A percentile compares a stretch with the other conserved stretches of the same genome.
phyloP scores from a whole-genome alignment of 371 early-diverging fungal species.

The Syncephalastrum racemosum region DNA sequence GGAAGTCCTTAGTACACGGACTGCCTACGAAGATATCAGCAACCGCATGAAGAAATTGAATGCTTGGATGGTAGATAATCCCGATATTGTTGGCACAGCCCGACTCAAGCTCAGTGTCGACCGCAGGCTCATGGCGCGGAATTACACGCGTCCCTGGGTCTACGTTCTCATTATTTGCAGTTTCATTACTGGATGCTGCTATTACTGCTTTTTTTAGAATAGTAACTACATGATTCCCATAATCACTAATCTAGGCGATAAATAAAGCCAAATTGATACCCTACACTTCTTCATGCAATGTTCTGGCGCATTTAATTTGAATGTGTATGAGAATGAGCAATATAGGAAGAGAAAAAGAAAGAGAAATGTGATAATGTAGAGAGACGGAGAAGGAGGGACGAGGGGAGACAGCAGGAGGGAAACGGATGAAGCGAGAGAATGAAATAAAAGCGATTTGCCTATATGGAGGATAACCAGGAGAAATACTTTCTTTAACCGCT shows the following conservation, averaged over 20 bases:
- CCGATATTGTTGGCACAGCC: slow-evolving; percentile 13
- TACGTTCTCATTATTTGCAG: neutral
- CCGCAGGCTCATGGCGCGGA: neutral
- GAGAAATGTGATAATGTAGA: neutral
- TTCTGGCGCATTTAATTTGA: no score
- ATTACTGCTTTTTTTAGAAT: no score
- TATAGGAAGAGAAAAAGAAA: neutral
- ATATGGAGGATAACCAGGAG: no score
- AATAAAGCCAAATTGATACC: no score
- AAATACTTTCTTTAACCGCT: slow-evolving; percentile 56
- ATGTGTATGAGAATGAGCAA: no score
- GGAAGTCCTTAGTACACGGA: no score
- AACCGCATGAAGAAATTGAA: slow-evolving; percentile 3
- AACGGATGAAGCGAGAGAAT: neutral
- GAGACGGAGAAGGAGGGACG: neutral
- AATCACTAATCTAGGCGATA: no score
- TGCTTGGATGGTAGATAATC: slow-evolving; percentile 4
- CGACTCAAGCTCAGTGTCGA: slow-evolving; percentile 3
- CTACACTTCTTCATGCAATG: no score
- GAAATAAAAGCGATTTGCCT: no score
- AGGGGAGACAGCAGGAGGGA: slow-evolving; percentile 4
- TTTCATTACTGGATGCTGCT: no score
- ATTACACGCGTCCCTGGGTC: slow-evolving; percentile 1
- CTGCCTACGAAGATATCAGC: no score
- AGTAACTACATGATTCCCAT: no score